Evolutionary conservation across 1,284 basidiomycete genomes (phyloP).

Genomic region (Pseudozyma hubeiensis): DNA sequence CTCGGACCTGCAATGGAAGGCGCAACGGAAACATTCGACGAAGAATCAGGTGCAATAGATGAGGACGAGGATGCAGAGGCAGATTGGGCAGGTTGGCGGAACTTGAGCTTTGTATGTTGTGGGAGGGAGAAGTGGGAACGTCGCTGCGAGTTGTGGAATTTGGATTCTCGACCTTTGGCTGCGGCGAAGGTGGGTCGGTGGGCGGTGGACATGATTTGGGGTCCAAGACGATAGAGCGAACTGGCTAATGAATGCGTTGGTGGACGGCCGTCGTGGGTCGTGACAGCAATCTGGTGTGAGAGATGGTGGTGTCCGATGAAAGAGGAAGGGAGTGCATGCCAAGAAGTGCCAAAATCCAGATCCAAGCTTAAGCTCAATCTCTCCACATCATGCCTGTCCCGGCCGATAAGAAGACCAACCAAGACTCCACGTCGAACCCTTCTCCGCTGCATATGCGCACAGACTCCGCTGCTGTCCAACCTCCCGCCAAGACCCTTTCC

Average conservation of each 20-base stretch:
- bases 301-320: neutral
- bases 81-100: constrained; percentile 52
- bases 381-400: constrained; percentile 41
- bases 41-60: neutral
- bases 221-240: too few species aligned
- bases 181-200: constrained; percentile 67
- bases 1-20: neutral
- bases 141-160: constrained; percentile 45
- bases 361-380: too few species aligned
- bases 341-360: too few species aligned
- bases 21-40: too few species aligned
- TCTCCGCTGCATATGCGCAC: constrained; percentile 4
- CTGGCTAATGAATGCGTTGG: too few species aligned
- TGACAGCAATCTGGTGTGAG: too few species aligned
- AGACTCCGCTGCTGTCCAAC: constrained; percentile 1
- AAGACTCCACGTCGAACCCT: constrained; percentile 20
- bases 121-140: constrained; percentile 38
- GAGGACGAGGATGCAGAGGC: constrained; percentile 1
- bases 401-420: constrained; percentile 33
- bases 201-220: constrained; percentile 65
- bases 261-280: too few species aligned
- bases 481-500: neutral
- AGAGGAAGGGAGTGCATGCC: neutral
- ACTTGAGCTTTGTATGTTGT: constrained; percentile 64
- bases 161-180: constrained; percentile 53